Conservation (phyloP, 108 stramenopile species). For the Conticribra guillardii region DNA sequence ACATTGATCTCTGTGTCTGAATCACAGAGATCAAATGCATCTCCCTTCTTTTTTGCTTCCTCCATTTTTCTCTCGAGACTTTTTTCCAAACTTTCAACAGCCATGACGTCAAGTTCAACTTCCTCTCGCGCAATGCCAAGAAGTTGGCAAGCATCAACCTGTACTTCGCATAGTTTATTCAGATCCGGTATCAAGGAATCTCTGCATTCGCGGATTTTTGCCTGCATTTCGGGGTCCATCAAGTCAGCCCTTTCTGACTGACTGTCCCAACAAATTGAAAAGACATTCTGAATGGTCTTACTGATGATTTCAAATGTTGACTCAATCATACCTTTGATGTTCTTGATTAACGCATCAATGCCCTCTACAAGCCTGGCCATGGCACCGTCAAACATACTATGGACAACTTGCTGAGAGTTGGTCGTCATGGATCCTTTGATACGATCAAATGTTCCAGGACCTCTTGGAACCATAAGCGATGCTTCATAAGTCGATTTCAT, state of each 20-base stretch:
- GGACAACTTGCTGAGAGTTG: conserved; percentile 15
- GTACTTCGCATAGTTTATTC: conserved; percentile 31
- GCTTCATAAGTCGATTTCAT: conserved; percentile 42
- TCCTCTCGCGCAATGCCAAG: conserved; percentile 54
- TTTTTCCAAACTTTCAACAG: conserved; percentile 51
- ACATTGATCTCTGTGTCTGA: conserved; percentile 23
- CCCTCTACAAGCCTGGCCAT: conserved; percentile 33
- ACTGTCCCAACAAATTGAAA: conserved; percentile 53
- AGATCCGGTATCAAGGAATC: conserved; percentile 44
- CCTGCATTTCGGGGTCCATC: conserved; percentile 36
- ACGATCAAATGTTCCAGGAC: conserved; percentile 41
- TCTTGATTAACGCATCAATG: conserved; percentile 31
- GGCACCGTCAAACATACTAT: conserved; percentile 39
- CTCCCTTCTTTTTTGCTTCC: conserved; percentile 42
- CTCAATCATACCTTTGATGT: conserved; percentile 21
- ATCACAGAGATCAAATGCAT: conserved; percentile 45
- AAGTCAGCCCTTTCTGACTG: conserved; percentile 18
- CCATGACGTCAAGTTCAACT: conserved; percentile 49
- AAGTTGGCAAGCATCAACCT: conserved; percentile 23
- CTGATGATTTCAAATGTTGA: conserved; percentile 20
- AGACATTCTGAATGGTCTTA: conserved; percentile 35
- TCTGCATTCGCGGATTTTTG: conserved; percentile 38
- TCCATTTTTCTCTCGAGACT: conserved; percentile 30
- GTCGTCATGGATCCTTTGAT: conserved; percentile 43
- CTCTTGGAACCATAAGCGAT: conserved; percentile 30